Conservation (phyloP, 176 grass and related monocot species). For the Musa troglodytarum region DNA sequence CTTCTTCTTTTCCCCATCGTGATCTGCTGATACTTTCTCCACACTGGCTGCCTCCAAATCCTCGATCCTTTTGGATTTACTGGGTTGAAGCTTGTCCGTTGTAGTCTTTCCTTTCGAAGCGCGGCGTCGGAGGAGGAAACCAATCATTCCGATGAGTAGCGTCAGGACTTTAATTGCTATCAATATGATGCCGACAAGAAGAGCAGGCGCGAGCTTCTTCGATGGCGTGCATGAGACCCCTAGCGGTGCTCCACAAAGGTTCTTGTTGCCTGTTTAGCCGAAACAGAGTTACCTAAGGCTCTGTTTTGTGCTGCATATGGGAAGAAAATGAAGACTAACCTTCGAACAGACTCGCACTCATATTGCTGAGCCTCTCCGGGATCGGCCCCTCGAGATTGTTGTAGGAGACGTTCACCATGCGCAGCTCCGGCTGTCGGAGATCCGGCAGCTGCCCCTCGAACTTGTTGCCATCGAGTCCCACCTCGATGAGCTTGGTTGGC, state of each 20-base stretch:
- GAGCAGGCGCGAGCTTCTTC: neutral
- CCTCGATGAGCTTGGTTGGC: slow-evolving; percentile 24
- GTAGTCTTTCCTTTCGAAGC: neutral
- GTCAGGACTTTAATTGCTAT: slow-evolving; percentile 30
- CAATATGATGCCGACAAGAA: slow-evolving; percentile 41
- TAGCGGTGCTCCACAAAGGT: slow-evolving; percentile 46
- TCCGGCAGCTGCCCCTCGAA: slow-evolving; percentile 49
- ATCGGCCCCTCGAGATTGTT: slow-evolving; percentile 64
- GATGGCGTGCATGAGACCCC: slow-evolving; percentile 14
- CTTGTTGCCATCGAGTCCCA: slow-evolving; percentile 36
- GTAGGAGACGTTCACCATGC: slow-evolving; percentile 32
- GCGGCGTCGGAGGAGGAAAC: slow-evolving; percentile 15
- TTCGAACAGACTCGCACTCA: slow-evolving; percentile 30
- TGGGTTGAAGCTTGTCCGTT: neutral
- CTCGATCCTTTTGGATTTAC: neutral
- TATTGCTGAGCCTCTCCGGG: slow-evolving; percentile 28
- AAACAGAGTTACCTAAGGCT: no score
- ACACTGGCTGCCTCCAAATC: neutral
- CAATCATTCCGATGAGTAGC: slow-evolving; percentile 20
- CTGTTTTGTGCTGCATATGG: neutral
- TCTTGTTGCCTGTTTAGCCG: slow-evolving; percentile 41
- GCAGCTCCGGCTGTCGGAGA: slow-evolving; percentile 25
- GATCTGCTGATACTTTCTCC: no score
- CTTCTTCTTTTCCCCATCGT: neutral
- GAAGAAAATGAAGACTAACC: slow-evolving; percentile 27